phyloP scores from a whole-genome alignment of 345 rosid species.

The Citrus reticulata region DNA sequence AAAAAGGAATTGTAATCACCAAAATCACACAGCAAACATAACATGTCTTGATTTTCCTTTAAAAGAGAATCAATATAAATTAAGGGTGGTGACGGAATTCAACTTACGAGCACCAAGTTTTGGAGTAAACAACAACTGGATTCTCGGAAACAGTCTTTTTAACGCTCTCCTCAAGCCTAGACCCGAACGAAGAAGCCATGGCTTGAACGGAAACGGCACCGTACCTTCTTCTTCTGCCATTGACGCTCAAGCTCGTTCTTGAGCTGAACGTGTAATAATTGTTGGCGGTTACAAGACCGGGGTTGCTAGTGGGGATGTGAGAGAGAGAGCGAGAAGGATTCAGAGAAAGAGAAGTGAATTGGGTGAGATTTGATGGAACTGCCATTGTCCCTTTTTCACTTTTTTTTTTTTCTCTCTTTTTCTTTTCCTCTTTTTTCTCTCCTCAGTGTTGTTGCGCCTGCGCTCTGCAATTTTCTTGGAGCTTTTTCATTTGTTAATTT shows the following conservation, averaged over 20 bases:
- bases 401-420: background rate
- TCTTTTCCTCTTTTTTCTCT: too few relatives aligned
- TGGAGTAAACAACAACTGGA: conserved; percentile 90
- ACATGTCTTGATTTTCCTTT: background rate
- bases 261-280: background rate
- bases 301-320: conserved; percentile 1
- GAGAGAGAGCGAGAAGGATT: conserved; percentile 32
- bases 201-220: conserved; percentile 42
- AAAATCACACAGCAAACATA: background rate
- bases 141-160: conserved; percentile 67
- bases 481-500: background rate
- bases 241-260: conserved; percentile 15
- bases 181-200: conserved; percentile 74
- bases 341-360: conserved; percentile 33
- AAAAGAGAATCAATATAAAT: background rate
- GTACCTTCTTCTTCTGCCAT: conserved; percentile 30
- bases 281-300: conserved; percentile 3
- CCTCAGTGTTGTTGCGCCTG: background rate
- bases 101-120: conserved; percentile 95
- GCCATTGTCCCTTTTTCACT: conserved; percentile 40
- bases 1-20: background rate
- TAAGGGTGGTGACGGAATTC: conserved; percentile 2
- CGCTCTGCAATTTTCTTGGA: background rate
- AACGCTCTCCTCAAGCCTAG: conserved; percentile 72
- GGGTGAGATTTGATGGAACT: conserved; percentile 34